These are phyloP conservation scores for Aurifilum marmelostoma DNA, from an alignment of 2,329 filamentous ascomycete species.

Conservation along the genomic window DNA sequence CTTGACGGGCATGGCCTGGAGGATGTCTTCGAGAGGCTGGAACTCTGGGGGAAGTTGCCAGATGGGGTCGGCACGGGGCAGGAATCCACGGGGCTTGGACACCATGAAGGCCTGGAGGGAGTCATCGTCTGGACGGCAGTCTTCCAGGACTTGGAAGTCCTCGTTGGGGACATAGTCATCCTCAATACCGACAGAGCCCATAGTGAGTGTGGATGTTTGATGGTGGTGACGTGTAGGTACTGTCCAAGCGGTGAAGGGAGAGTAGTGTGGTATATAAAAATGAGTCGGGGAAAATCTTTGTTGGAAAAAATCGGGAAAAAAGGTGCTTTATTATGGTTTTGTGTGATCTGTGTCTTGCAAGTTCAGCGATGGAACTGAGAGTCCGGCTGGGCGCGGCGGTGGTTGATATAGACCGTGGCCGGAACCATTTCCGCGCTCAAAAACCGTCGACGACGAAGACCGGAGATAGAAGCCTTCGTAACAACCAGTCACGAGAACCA, in stretches of 20 bases:
- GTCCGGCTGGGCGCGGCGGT: constrained; percentile 16
- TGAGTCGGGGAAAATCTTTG: not conserved
- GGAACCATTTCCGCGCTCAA: constrained; percentile 40
- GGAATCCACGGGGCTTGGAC: constrained; percentile 73
- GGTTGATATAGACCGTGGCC: constrained; percentile 38
- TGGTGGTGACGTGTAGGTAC: not conserved
- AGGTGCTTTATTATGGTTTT: constrained; percentile 4
- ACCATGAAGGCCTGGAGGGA: constrained; percentile 78
- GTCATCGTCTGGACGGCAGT: constrained; percentile 64
- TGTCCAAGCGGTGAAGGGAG: constrained; percentile 6
- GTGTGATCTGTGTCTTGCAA: constrained; percentile 12
- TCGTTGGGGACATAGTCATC: constrained; percentile 33
- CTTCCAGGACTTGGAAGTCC: constrained; percentile 64
- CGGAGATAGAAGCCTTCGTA: constrained; percentile 28
- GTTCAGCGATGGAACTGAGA: constrained; percentile 8
- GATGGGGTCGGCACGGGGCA: constrained; percentile 68
- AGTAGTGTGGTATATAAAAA: constrained; percentile 22
- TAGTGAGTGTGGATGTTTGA: constrained; percentile 33
- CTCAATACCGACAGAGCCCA: constrained; percentile 44
- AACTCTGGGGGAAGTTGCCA: constrained; percentile 73
- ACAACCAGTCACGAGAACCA: constrained; percentile 20
- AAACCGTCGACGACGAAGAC: constrained; percentile 27
- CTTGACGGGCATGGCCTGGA: constrained; percentile 78
- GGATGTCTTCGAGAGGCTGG: constrained; percentile 69
- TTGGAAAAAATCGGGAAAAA: no score